phyloP scores from a whole-genome alignment of 2,329 filamentous ascomycete genomes.

The Talaromyces sp. region DNA sequence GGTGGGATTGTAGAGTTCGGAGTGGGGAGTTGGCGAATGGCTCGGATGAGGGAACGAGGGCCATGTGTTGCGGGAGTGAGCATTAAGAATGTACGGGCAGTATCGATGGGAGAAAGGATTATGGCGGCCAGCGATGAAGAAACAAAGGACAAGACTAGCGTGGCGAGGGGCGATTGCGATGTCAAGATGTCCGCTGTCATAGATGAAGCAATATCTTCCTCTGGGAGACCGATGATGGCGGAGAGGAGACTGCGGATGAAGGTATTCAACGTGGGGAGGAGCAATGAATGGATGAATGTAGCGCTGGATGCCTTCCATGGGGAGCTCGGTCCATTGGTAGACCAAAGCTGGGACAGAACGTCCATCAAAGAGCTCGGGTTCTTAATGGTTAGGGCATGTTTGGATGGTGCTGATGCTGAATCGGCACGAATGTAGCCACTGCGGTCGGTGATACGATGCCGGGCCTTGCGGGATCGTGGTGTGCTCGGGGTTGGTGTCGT shows the following conservation, averaged over 20 bases:
- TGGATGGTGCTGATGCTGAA: conserved; percentile 39
- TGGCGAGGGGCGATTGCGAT: conserved; percentile 79
- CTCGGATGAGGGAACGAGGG: conserved; percentile 76
- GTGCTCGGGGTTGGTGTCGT: conserved; percentile 45
- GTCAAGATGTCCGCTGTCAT: conserved; percentile 73
- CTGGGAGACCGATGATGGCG: conserved; percentile 85
- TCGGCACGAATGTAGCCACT: conserved; percentile 47
- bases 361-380: conserved; percentile 81
- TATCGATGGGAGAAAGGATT: conserved; percentile 82
- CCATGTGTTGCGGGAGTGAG: conserved; percentile 76
- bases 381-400: conserved; percentile 70
- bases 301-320: conserved; percentile 94
- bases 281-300: conserved; percentile 86
- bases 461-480: conserved; percentile 41
- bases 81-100: conserved; percentile 84
- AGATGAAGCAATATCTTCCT: conserved; percentile 61
- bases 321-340: conserved; percentile 84
- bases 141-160: conserved; percentile 71
- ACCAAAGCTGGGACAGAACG: conserved; percentile 84
- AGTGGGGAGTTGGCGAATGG: conserved; percentile 76
- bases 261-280: conserved; percentile 84
- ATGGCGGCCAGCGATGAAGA: conserved; percentile 73
- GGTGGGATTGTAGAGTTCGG: conserved; percentile 68
- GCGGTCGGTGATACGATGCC: conserved; percentile 49
- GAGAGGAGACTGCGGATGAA: conserved; percentile 91